Conservation (phyloP, 164 flowering plant genomes). For the Chimonanthus salicifolius region DNA sequence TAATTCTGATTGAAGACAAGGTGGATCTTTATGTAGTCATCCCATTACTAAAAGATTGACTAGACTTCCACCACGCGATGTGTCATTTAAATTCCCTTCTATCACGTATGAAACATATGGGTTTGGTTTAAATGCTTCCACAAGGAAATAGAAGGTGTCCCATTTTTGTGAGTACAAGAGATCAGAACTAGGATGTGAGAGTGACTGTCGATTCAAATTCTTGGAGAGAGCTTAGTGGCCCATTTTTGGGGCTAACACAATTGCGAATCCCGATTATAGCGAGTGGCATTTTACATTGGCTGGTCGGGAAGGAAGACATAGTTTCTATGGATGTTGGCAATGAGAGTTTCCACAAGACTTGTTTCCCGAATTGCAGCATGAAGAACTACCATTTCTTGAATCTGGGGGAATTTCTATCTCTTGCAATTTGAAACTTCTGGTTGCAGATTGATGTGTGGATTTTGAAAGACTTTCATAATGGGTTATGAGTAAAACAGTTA, state of each 20-base stretch:
- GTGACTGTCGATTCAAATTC: neutral
- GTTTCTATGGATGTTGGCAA: constrained; percentile 4
- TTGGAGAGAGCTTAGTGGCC: neutral
- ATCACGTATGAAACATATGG: neutral
- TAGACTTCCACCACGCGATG: neutral
- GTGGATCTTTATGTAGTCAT: neutral
- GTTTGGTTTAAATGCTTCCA: neutral
- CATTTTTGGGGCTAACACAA: neutral
- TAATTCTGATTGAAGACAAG: neutral
- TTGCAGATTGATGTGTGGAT: neutral
- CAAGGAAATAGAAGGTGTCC: neutral
- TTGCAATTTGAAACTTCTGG: neutral
- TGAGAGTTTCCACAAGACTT: neutral
- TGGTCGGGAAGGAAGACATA: neutral
- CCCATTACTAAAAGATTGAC: neutral
- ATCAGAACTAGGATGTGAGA: neutral
- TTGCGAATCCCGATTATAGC: neutral
- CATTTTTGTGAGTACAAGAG: constrained; percentile 4
- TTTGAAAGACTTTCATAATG: neutral
- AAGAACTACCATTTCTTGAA: neutral
- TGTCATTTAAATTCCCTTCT: neutral
- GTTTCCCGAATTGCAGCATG: neutral
- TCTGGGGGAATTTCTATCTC: neutral
- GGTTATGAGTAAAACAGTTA: neutral
- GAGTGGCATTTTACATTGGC: neutral